These are phyloP conservation scores for Rosa chinensis DNA, from an alignment of 306 rosid species.

Conservation along the genomic window DNA sequence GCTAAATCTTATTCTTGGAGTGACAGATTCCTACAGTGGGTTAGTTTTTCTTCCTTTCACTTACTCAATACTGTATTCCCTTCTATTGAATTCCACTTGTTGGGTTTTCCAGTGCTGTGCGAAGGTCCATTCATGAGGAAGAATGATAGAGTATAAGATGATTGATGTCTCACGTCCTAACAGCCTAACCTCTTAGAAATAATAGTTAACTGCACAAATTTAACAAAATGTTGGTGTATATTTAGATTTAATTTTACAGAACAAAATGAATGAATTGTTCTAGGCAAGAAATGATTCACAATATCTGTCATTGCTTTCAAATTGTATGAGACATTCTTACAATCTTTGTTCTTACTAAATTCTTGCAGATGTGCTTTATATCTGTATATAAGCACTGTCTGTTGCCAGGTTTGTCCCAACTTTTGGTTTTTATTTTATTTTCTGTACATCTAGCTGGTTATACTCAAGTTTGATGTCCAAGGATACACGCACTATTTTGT, in stretches of 20 bases:
- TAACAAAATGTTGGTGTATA: background rate
- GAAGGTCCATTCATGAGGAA: background rate
- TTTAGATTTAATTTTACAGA: background rate
- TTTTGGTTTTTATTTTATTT: background rate
- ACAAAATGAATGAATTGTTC: background rate
- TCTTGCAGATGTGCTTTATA: conserved; percentile 55
- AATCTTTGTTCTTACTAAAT: conserved; percentile 16
- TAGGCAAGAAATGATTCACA: background rate
- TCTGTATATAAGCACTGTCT: conserved; percentile 47
- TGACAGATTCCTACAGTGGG: too few species aligned
- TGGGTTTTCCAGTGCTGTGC: background rate
- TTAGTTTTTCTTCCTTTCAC: too few species aligned
- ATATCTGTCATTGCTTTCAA: background rate
- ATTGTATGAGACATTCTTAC: conserved; percentile 1
- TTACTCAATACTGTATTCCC: too few species aligned
- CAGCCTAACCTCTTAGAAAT: background rate
- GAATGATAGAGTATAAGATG: background rate
- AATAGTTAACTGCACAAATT: background rate
- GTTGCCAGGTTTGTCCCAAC: conserved; percentile 54
- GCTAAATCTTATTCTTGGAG: background rate
- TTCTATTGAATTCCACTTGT: background rate
- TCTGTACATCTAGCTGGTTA: background rate
- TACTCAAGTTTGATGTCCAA: background rate
- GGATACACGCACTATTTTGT: background rate
- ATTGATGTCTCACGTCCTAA: background rate